phyloP scores from a whole-genome alignment of 2,329 filamentous ascomycete species.

The Lachnellula hyalina region DNA sequence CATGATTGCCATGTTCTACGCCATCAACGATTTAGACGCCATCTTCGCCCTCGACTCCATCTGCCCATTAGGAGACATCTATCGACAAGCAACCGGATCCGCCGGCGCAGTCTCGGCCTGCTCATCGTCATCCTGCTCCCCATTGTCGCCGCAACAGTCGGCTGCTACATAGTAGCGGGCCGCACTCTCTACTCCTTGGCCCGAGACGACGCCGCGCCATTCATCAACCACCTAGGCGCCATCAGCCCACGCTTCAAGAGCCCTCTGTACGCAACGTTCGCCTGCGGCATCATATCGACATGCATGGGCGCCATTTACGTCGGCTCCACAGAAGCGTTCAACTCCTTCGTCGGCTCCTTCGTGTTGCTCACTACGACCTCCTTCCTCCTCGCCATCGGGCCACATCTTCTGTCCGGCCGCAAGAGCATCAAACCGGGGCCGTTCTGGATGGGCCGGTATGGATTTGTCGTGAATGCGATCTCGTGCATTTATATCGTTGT shows the following conservation, averaged over 20 bases:
- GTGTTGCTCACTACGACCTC: constrained; percentile 50
- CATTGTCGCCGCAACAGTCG: constrained; percentile 46
- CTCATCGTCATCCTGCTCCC: constrained; percentile 50
- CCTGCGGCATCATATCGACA: constrained; percentile 45
- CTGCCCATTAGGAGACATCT: constrained; percentile 63
- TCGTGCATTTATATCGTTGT: constrained; percentile 53
- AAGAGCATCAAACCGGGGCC: constrained; percentile 47
- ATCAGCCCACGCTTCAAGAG: constrained; percentile 43
- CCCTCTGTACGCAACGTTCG: constrained; percentile 51
- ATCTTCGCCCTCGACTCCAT: constrained; percentile 41
- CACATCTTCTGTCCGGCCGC: constrained; percentile 37
- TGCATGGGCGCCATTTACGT: constrained; percentile 50
- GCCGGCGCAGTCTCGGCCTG: constrained; percentile 44
- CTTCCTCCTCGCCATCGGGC: constrained; percentile 59
- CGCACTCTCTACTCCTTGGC: constrained; percentile 59
- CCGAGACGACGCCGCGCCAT: constrained; percentile 52
- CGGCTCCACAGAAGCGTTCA: constrained; percentile 59
- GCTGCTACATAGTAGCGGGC: constrained; percentile 55
- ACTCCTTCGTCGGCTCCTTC: constrained; percentile 58
- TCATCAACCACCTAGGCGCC: constrained; percentile 40
- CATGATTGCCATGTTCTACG: constrained; percentile 51
- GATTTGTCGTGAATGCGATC: constrained; percentile 46
- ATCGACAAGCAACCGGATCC: constrained; percentile 48
- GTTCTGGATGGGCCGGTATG: constrained; percentile 48
- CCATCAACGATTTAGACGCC: constrained; percentile 48